These are phyloP conservation scores for Wickerhamiella vanderwaltii DNA, from an alignment of 805 yeast genomes.

Conservation along the genomic window DNA sequence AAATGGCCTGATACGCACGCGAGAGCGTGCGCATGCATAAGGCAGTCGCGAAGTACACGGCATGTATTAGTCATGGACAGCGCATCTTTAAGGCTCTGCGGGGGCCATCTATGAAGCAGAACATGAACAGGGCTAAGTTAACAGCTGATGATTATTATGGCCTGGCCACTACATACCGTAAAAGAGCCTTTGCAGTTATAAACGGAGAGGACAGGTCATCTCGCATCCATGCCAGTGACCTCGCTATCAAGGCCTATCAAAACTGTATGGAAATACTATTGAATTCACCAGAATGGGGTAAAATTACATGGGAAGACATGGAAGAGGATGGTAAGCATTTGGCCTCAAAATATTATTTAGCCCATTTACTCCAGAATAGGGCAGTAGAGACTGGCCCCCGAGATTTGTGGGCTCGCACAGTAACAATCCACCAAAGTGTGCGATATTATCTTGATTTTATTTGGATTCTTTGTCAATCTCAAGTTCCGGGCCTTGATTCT, in stretches of 20 bases:
- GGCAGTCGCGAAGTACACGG: too few relatives aligned
- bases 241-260: neutral
- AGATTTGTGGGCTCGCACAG: neutral
- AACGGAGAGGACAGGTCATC: neutral
- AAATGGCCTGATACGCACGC: too few relatives aligned
- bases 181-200: neutral
- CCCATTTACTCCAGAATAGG: neutral
- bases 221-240: neutral
- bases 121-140: neutral
- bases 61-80: too few relatives aligned
- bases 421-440: neutral
- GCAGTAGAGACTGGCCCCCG: neutral
- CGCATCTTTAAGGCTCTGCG: too few relatives aligned
- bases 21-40: too few relatives aligned
- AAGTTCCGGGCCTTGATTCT: neutral
- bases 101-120: too few relatives aligned
- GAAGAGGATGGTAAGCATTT: neutral
- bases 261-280: neutral
- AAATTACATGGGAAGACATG: neutral
- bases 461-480: neutral
- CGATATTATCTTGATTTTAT: constrained; percentile 1
- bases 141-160: neutral
- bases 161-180: constrained; percentile 1
- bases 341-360: neutral
- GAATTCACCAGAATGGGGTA: neutral